These are phyloP conservation scores for Russula brevipes DNA, from an alignment of 768 basidiomycete species.

Conservation along the genomic window DNA sequence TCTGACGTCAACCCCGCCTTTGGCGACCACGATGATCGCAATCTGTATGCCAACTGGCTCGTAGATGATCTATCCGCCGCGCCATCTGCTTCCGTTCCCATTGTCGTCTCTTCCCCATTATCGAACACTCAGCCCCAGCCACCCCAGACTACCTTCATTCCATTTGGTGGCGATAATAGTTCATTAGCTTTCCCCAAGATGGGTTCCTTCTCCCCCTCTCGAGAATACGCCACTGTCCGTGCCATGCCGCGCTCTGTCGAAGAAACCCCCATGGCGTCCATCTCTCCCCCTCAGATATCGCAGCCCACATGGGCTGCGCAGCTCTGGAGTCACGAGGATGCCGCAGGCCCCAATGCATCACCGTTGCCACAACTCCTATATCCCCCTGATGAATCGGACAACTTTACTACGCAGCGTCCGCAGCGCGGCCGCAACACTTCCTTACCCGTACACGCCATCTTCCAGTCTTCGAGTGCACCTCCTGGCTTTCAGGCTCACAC, in stretches of 20 bases:
- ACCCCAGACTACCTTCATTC: conserved; percentile 43
- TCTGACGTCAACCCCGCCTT: conserved; percentile 34
- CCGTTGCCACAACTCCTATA: conserved; percentile 42
- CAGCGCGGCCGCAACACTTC: conserved; percentile 37
- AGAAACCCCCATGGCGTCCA: conserved; percentile 34
- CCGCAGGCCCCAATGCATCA: conserved; percentile 5
- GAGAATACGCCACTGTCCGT: conserved; percentile 53
- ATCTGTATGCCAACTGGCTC: conserved; percentile 54
- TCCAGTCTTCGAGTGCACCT: conserved; percentile 71
- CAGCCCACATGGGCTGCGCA: conserved; percentile 65
- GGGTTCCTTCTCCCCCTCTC: conserved; percentile 52
- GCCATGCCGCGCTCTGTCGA: conserved; percentile 51
- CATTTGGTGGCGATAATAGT: conserved; percentile 38
- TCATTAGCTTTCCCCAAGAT: conserved; percentile 41
- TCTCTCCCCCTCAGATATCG: conserved; percentile 58
- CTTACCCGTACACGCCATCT: conserved; percentile 50
- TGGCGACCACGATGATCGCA: conserved; percentile 39
- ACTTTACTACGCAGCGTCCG: conserved; percentile 39
- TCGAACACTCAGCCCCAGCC: conserved; percentile 36
- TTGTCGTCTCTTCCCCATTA: conserved; percentile 44
- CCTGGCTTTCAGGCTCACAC: conserved; percentile 45
- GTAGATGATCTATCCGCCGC: conserved; percentile 46
- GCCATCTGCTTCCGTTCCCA: conserved; percentile 50
- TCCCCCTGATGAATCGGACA: conserved; percentile 38
- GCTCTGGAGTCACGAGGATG: conserved; percentile 50